Percentiles rank a stretch among this genome's conserved stretches.
phyloP scores from a whole-genome alignment of 805 yeast species.

The Lipomyces orientalis region DNA sequence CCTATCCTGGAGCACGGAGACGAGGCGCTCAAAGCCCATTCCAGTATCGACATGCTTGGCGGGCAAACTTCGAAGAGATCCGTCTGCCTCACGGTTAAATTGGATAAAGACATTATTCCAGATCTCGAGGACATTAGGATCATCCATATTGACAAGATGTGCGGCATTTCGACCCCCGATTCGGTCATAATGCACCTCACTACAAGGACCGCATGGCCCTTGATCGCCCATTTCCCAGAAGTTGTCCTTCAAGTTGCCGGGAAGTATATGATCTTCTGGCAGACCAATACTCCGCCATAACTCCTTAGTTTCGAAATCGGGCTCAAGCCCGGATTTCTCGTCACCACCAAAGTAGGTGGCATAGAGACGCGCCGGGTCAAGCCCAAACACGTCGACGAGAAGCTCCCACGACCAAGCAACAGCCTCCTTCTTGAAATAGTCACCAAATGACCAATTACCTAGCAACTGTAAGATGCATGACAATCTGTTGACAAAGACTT shows the following conservation, averaged over 20 bases:
- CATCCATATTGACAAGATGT: conserved; percentile 88
- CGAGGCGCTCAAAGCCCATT: conserved; percentile 97
- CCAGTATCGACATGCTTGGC: conserved; percentile 98
- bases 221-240: conserved; percentile 99
- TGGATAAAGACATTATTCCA: conserved; percentile 99
- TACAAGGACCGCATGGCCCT: conserved; percentile 99
- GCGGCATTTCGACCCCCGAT: conserved; percentile 98
- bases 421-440: conserved; percentile 95
- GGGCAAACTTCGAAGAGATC: conserved; percentile 80
- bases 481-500: too few species aligned
- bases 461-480: not conserved
- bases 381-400: conserved; percentile 81
- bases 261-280: conserved; percentile 86
- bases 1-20: conserved; percentile 90
- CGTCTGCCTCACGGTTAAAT: conserved; percentile 91
- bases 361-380: conserved; percentile 78
- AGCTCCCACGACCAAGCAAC: conserved; percentile 88
- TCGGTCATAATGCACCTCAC: conserved; percentile 96
- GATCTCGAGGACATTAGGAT: conserved; percentile 95
- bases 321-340: conserved; percentile 75
- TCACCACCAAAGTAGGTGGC: conserved; percentile 98
- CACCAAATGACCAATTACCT: conserved; percentile 97
- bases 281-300: conserved; percentile 89
- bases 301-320: conserved; percentile 92
- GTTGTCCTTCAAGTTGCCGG: conserved; percentile 89